Base-by-base conservation (phyloP, 495 filamentous ascomycete species). In the Penicillium angulare region DNA sequence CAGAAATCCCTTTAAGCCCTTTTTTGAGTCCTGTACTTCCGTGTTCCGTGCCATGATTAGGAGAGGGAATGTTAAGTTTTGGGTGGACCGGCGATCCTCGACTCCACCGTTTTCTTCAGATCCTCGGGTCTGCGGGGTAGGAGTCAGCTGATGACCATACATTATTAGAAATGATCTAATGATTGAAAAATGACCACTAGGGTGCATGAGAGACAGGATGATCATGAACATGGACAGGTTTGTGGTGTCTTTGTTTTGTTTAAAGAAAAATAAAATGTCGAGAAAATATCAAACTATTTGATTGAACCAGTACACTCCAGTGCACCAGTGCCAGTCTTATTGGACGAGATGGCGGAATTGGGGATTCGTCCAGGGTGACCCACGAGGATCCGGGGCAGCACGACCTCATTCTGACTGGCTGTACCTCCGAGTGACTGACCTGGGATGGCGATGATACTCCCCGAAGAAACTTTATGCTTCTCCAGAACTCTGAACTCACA, bases 111-210 rank as follows among this genome's bases (percentile, higher is more conserved):
- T 43, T 49, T 47, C 29, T 48, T 48, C 31, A 39, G 32, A 48
- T 38, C 16, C 13, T 38, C 33, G 33, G 48, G 49, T 55, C 50
- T 57, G 57, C 60, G 60, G 60, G 60, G 55, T 64, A 50, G 24
- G 22, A 33, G 52, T 63, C 60, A 63, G 53, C 56, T 63, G 60
- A 63, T 54, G 49, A n/a, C n/a, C n/a, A n/a, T n/a, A n/a, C n/a
- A n/a, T n/a, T n/a, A n/a, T n/a, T n/a, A n/a, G n/a, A n/a, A n/a
- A n/a, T n/a, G n/a, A n/a, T n/a, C n/a, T n/a, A n/a, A n/a, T n/a
- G n/a, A n/a, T n/a, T n/a, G n/a, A n/a, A n/a, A n/a, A n/a, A n/a
- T n/a, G n/a, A n/a, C n/a, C n/a, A n/a, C n/a, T n/a, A n/a, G n/a
- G n/a, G n/a, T n/a, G n/a, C n/a, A n/a, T n/a, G n/a, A n/a, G n/a